phyloP scores from a whole-genome alignment of 306 rosid species.

The Glycyrrhiza uralensis region DNA sequence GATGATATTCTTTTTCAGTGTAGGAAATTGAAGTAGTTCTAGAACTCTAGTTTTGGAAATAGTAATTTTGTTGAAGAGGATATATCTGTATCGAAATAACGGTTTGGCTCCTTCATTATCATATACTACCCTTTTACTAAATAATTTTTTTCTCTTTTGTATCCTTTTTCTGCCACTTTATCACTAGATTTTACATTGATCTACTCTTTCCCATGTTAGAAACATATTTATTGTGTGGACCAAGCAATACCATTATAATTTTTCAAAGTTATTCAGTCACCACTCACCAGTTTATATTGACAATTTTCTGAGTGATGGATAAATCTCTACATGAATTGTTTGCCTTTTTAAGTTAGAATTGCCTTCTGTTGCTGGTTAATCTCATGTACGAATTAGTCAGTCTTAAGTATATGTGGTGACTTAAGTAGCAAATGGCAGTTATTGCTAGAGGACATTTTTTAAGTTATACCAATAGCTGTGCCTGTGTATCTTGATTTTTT shows the following conservation, averaged over 20 bases:
- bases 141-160: background rate
- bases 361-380: constrained; percentile 1
- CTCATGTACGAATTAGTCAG: background rate
- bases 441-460: background rate
- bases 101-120: background rate
- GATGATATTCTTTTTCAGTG: constrained; percentile 18
- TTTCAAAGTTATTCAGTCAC: background rate
- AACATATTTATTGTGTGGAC: constrained; percentile 2
- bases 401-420: background rate
- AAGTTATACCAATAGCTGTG: background rate
- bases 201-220: background rate
- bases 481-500: background rate
- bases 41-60: background rate
- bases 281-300: background rate
- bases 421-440: background rate
- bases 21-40: background rate
- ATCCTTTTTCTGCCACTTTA: background rate
- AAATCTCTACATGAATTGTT: background rate
- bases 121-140: background rate
- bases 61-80: background rate
- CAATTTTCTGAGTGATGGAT: background rate
- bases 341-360: background rate
- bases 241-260: background rate
- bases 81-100: background rate
- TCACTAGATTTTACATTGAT: background rate